Conservation (phyloP, 2,329 filamentous ascomycete species). For the Purpureocillium lavendulum region DNA sequence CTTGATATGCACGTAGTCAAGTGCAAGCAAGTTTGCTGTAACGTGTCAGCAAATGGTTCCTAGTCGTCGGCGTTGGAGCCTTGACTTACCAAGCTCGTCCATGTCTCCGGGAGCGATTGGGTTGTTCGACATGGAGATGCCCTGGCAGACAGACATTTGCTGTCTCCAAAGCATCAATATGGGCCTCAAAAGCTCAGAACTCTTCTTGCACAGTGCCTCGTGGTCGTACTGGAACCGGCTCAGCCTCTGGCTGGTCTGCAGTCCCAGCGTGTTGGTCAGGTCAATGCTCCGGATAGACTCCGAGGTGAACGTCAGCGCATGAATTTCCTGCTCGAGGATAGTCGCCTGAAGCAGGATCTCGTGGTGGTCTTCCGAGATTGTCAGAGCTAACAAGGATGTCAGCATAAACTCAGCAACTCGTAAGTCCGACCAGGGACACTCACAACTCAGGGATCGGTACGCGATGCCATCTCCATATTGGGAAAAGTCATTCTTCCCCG, state of each 20-base stretch:
- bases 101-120: constrained; percentile 36
- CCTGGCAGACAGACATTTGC: constrained; percentile 39
- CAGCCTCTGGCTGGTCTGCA: constrained; percentile 13
- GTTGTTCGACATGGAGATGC: constrained; percentile 42
- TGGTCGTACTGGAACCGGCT: constrained; percentile 15
- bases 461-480: constrained; percentile 37
- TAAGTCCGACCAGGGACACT: background rate
- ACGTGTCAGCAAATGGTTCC: constrained; percentile 4
- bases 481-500: constrained; percentile 32
- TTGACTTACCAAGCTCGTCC: constrained; percentile 35
- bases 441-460: constrained; percentile 40
- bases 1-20: constrained; percentile 30
- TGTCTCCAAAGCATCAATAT: constrained; percentile 41
- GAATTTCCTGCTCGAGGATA: constrained; percentile 46
- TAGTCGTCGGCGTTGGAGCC: background rate
- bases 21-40: constrained; percentile 21
- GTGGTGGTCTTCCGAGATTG: constrained; percentile 38
- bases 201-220: constrained; percentile 14
- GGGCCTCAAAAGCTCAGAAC: constrained; percentile 35
- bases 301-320: constrained; percentile 46
- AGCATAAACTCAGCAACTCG: background rate
- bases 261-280: constrained; percentile 33
- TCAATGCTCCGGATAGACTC: constrained; percentile 48
- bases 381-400: constrained; percentile 27
- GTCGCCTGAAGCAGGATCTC: constrained; percentile 39